Conservation (phyloP, 2,329 filamentous ascomycete species). For the Fusarium cicatricum region DNA sequence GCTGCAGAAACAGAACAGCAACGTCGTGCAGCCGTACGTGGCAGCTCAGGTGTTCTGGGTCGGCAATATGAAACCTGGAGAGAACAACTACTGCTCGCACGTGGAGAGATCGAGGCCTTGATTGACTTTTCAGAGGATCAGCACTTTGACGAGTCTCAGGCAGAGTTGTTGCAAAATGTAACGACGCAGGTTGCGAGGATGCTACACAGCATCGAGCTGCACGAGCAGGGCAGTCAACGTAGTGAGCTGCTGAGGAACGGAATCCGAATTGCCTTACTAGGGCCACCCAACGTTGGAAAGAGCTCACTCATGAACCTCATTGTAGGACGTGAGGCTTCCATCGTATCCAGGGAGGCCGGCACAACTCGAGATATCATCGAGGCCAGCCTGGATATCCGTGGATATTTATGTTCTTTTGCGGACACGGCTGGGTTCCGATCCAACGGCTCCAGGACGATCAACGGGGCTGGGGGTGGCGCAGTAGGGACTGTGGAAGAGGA, state of each 20-base stretch:
- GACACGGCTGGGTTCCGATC: slow-evolving; percentile 90
- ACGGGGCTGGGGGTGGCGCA: slow-evolving; percentile 26
- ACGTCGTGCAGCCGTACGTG: slow-evolving; percentile 83
- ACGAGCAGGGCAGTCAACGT: slow-evolving; percentile 79
- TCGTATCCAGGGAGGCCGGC: slow-evolving; percentile 91
- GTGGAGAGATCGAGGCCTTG: slow-evolving; percentile 91
- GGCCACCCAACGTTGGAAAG: slow-evolving; percentile 94
- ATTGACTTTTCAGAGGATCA: slow-evolving; percentile 99
- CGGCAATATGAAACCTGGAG: slow-evolving; percentile 86
- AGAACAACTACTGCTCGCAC: slow-evolving; percentile 75
- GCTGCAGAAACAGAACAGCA: slow-evolving; percentile 89
- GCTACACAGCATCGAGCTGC: slow-evolving; percentile 68
- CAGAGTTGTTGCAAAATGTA: slow-evolving; percentile 75
- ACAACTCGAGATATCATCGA: slow-evolving; percentile 96
- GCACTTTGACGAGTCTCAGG: slow-evolving; percentile 89
- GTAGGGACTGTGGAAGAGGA: slow-evolving; percentile 86
- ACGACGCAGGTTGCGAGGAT: slow-evolving; percentile 69
- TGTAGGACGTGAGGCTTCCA: slow-evolving; percentile 91
- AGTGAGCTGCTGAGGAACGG: slow-evolving; percentile 86
- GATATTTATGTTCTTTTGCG: slow-evolving; percentile 91
- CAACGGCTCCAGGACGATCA: slow-evolving; percentile 21
- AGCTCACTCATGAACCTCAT: slow-evolving; percentile 91
- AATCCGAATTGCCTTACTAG: slow-evolving; percentile 85
- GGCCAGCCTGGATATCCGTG: slow-evolving; percentile 85
- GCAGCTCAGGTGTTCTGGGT: slow-evolving; percentile 74